Evolutionary conservation across 805 yeast genomes (phyloP), one percentile per base, ranked within the genome.

Genomic region (Starmerella stigmatis): DNA sequence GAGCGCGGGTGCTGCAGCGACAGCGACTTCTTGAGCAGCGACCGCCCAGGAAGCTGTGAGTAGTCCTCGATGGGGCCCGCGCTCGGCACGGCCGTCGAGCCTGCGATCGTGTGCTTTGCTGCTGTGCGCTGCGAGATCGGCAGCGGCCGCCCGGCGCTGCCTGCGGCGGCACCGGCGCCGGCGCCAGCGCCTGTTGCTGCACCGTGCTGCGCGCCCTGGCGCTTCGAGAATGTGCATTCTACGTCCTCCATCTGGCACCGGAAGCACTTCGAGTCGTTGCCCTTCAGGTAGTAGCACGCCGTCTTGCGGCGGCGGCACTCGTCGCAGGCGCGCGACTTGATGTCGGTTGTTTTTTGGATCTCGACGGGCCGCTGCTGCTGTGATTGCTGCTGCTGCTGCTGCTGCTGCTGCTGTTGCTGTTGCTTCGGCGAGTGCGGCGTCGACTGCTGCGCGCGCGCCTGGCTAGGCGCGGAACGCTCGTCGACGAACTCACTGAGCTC

Each of bases 1-100:
- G 95, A 86, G 46, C 96, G 68, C 1, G 97, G 96, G 56, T 79
- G 85, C 59, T 86, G 96, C 17, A 84, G 64, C n/a, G 83, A 74
- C 26, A 79, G 66, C 0, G 86, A 79, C 53, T 76, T 78, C 56
- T 78, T 79, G 51, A 81, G 68, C 21, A 81, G 61, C 3, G 85
- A 78, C 49, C 78, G 73, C 2, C 78, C 78, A 52, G 73, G 77
- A 61, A 81, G 70, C 32, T 69, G 60, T 1, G 84, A 71, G 60
- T 81, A 81, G 60, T 81, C 88, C 42, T 75, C 78, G 12, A 80
- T 69, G 1, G 86, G 86, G 7, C 56, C 54, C 10, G 45, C 29
- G 13, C 30, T 32, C n/a, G 45, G 46, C 17, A 41, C 26, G 4
- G 43, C 29, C 4, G 39, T 35, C n/a, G 39, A 23, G 21, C 16